A percentile compares a stretch with the other conserved stretches of the same genome.
Conservation (phyloP, 805 yeast genomes). For the Pichia californica region DNA sequence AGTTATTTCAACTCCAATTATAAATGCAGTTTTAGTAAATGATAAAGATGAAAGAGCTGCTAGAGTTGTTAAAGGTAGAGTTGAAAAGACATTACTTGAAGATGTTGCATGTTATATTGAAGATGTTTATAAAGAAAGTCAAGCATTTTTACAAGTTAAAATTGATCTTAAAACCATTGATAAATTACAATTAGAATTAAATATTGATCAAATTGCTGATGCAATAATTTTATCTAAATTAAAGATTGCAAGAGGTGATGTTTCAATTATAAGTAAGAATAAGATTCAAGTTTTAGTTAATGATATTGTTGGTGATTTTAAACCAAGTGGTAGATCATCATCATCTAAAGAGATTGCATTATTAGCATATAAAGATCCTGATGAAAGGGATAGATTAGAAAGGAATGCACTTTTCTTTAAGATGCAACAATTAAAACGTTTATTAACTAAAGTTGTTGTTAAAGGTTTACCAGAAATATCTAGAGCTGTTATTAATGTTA, state of each 20-base stretch:
- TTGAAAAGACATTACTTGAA: slow-evolving; percentile 82
- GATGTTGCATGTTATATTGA: slow-evolving; percentile 88
- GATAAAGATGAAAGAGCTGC: slow-evolving; percentile 96
- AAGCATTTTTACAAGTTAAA: slow-evolving; percentile 74
- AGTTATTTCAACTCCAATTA: slow-evolving; percentile 91
- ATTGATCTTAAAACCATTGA: slow-evolving; percentile 82
- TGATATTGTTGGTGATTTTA: slow-evolving; percentile 34
- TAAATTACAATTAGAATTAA: slow-evolving; percentile 81
- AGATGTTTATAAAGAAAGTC: slow-evolving; percentile 80
- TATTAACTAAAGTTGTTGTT: slow-evolving; percentile 80
- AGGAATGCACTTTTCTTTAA: slow-evolving; percentile 65
- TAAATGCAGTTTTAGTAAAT: slow-evolving; percentile 88
- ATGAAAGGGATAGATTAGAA: slow-evolving; percentile 31
- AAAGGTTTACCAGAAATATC: slow-evolving; percentile 89
- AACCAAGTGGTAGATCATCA: slow-evolving; percentile 37
- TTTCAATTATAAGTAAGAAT: slow-evolving; percentile 58
- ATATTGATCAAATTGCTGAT: slow-evolving; percentile 74
- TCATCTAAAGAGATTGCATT: slow-evolving; percentile 27
- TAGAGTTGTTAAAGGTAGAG: slow-evolving; percentile 94
- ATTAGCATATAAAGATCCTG: slow-evolving; percentile 28
- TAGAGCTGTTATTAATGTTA: slow-evolving; percentile 93
- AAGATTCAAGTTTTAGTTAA: slow-evolving; percentile 59
- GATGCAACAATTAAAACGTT: slow-evolving; percentile 84
- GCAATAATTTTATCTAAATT: slow-evolving; percentile 82
- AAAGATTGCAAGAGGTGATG: slow-evolving; percentile 70